phyloP scores from a whole-genome alignment of 805 yeast genomes.

The Lipomyces yamadae region DNA sequence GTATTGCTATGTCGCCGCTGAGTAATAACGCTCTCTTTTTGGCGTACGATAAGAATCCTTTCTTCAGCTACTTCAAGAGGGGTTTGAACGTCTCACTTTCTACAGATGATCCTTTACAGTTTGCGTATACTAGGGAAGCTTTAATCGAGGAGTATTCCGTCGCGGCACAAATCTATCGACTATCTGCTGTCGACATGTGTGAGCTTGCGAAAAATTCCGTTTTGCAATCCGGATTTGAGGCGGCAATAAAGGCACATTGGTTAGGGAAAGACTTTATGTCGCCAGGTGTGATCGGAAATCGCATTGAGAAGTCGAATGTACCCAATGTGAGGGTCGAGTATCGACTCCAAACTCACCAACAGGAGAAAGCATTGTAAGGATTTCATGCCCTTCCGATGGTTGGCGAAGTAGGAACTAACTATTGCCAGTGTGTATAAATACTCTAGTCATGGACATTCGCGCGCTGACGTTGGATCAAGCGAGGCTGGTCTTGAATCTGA shows the following conservation, averaged over 20 bases:
- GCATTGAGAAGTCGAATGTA: constrained; percentile 91
- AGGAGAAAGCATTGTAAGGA: constrained; percentile 53
- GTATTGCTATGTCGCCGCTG: constrained; percentile 97
- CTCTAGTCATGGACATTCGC: constrained; percentile 12
- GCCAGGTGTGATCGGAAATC: constrained; percentile 78
- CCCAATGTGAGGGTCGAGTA: constrained; percentile 86
- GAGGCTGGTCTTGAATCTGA: constrained; percentile 1
- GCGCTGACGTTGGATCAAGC: background rate
- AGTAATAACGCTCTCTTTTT: constrained; percentile 95
- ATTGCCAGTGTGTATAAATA: constrained; percentile 20
- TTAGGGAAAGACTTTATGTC: constrained; percentile 63
- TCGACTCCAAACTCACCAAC: constrained; percentile 82
- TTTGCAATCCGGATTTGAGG: constrained; percentile 91
- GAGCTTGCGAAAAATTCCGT: constrained; percentile 95
- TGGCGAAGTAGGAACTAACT: background rate
- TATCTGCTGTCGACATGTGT: constrained; percentile 95
- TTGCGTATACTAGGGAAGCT: constrained; percentile 96
- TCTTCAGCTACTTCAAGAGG: constrained; percentile 84
- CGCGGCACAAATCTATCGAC: constrained; percentile 95
- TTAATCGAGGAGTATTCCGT: constrained; percentile 96
- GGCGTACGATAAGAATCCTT: constrained; percentile 96
- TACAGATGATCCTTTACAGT: constrained; percentile 97
- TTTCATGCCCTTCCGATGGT: background rate
- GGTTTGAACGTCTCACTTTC: constrained; percentile 94
- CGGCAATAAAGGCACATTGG: constrained; percentile 87